Conservation (phyloP, 352 stramenopile genomes). For the Pythium scleroteichum region DNA sequence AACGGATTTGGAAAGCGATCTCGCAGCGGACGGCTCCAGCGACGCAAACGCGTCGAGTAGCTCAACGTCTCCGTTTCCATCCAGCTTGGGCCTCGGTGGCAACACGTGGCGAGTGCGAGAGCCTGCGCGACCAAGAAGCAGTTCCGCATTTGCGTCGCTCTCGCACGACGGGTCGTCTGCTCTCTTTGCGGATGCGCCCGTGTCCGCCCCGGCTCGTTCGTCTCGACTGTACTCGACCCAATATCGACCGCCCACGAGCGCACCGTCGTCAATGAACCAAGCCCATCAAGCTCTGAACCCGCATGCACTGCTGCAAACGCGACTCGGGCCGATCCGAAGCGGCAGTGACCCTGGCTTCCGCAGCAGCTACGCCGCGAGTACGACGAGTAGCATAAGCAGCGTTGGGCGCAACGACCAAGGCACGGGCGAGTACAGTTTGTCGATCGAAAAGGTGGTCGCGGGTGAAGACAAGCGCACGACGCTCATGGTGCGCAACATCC, state of each 20-base stretch:
- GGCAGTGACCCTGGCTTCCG: conserved; percentile 30
- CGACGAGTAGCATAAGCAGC: conserved; percentile 30
- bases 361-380: conserved; percentile 32
- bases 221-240: conserved; percentile 5
- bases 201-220: conserved; percentile 4
- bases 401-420: conserved; percentile 64
- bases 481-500: conserved; percentile 99
- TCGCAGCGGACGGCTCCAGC: conserved; percentile 1
- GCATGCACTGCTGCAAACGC: conserved; percentile 2
- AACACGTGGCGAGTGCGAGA: conserved; percentile 23
- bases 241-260: conserved; percentile 9
- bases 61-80: conserved; percentile 30
- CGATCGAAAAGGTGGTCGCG: conserved; percentile 66
- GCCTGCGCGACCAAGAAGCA: conserved; percentile 24
- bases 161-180: conserved; percentile 5
- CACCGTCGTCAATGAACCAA: not conserved
- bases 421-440: conserved; percentile 75
- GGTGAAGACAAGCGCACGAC: conserved; percentile 96
- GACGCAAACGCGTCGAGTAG: conserved; percentile 11
- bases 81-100: not conserved
- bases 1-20: conserved; percentile 6
- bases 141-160: conserved; percentile 23
- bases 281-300: conserved; percentile 8
- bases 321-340: conserved; percentile 21
- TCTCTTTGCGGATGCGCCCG: conserved; percentile 9